Evolutionary conservation across 2,329 filamentous ascomycete genomes (phyloP).

Genomic region (Monosporascus sp.): DNA sequence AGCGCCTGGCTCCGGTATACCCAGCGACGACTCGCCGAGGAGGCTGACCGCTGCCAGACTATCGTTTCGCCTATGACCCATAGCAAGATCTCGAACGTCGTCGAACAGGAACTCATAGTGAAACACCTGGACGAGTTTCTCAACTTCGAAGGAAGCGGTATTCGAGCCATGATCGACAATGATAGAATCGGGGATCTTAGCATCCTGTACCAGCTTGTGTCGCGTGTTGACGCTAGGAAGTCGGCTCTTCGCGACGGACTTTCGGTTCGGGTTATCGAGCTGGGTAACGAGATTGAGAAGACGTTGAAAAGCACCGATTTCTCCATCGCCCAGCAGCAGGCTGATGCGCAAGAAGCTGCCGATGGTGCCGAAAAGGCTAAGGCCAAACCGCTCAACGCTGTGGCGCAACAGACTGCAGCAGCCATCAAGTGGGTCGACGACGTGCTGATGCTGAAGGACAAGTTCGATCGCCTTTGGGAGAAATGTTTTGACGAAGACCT

Average conservation of each 20-base stretch:
- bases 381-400: slow-evolving; percentile 45
- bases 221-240: slow-evolving; percentile 71
- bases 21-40: slow-evolving; percentile 68
- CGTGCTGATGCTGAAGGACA: slow-evolving; percentile 77
- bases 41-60: slow-evolving; percentile 75
- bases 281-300: slow-evolving; percentile 80
- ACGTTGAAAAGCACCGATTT: slow-evolving; percentile 51
- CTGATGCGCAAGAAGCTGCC: slow-evolving; percentile 31
- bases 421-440: slow-evolving; percentile 96
- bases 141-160: slow-evolving; percentile 75
- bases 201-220: slow-evolving; percentile 76
- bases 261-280: slow-evolving; percentile 68
- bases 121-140: slow-evolving; percentile 77
- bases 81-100: slow-evolving; percentile 66
- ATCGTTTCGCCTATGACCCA: slow-evolving; percentile 70
- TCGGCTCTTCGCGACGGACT: slow-evolving; percentile 63
- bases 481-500: slow-evolving; percentile 71
- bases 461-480: slow-evolving; percentile 77
- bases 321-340: slow-evolving; percentile 29
- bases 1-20: slow-evolving; percentile 76
- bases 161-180: slow-evolving; percentile 87
- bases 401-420: slow-evolving; percentile 76
- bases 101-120: slow-evolving; percentile 75
- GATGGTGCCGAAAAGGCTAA: slow-evolving; percentile 45
- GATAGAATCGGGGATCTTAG: slow-evolving; percentile 71